Conservation (phyloP, 352 stramenopile genomes). For the Pythium sp. region DNA sequence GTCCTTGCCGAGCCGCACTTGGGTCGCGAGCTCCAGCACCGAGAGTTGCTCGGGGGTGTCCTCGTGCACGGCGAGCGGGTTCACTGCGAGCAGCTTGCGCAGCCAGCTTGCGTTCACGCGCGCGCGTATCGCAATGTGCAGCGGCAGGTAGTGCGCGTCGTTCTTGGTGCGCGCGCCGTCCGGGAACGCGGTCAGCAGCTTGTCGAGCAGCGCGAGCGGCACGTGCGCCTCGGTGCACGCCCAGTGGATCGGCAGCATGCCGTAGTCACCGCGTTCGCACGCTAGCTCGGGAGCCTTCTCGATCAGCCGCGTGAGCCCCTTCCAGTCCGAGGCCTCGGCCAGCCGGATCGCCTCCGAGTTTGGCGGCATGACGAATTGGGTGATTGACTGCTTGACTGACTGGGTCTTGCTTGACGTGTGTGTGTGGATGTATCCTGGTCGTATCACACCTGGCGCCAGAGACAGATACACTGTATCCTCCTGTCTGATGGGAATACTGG, state of each 20-base stretch:
- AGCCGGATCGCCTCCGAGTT: constrained; percentile 71
- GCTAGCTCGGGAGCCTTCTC: constrained; percentile 48
- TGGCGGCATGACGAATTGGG: constrained; percentile 11
- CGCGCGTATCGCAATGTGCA: constrained; percentile 81
- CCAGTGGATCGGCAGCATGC: constrained; percentile 85
- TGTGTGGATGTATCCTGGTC: background rate
- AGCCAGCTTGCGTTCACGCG: constrained; percentile 44
- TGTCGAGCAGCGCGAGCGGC: constrained; percentile 55
- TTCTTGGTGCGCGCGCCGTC: constrained; percentile 59
- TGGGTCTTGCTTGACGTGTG: background rate
- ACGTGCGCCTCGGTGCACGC: constrained; percentile 66
- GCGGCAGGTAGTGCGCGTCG: constrained; percentile 56
- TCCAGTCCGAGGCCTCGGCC: constrained; percentile 77
- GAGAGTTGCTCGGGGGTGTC: constrained; percentile 42
- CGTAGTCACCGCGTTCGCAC: constrained; percentile 59
- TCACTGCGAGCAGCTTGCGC: constrained; percentile 46
- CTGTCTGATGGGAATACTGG: background rate
- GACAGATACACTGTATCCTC: background rate
- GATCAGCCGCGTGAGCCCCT: constrained; percentile 57
- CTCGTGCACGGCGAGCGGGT: constrained; percentile 48
- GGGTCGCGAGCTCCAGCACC: constrained; percentile 52
- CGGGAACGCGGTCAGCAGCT: constrained; percentile 60
- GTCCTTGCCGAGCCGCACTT: constrained; percentile 37
- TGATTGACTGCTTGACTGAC: background rate
- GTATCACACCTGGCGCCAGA: background rate